Percentiles rank a stretch among this genome's conserved stretches.
phyloP scores from a whole-genome alignment of 1,284 basidiomycete genomes.

The Hypsizygus ulmarius region DNA sequence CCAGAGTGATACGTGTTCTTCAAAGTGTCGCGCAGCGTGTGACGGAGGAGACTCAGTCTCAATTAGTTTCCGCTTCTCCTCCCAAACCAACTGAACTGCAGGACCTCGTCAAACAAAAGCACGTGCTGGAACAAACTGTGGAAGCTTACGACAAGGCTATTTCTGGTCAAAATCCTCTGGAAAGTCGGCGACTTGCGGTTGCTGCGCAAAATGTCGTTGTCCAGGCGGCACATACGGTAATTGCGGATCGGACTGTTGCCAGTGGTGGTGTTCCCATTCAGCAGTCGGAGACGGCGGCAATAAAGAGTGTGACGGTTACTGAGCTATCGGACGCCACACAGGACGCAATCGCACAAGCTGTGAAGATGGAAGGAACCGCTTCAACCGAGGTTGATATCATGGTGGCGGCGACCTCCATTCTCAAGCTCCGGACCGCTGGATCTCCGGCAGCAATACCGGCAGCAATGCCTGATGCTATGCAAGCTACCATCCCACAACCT shows the following conservation, averaged over 20 bases:
- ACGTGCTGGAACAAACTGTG: conserved; percentile 73
- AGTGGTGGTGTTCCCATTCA: conserved; percentile 34
- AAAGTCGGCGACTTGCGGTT: conserved; percentile 52
- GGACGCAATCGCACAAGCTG: conserved; percentile 65
- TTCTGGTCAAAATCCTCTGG: conserved; percentile 44
- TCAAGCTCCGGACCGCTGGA: conserved; percentile 37
- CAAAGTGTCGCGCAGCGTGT: conserved; percentile 73
- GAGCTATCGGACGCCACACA: conserved; percentile 78
- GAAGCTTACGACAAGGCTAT: conserved; percentile 71
- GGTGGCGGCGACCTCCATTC: conserved; percentile 60
- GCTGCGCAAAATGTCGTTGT: conserved; percentile 78
- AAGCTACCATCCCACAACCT: conserved; percentile 11
- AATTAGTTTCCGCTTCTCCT: conserved; percentile 51
- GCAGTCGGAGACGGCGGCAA: conserved; percentile 35
- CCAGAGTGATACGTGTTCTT: conserved; percentile 71
- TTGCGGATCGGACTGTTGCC: conserved; percentile 40
- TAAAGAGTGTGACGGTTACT: conserved; percentile 67
- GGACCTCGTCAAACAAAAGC: conserved; percentile 73
- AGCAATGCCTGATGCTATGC: conserved; percentile 10
- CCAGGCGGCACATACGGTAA: conserved; percentile 63
- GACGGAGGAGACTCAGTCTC: conserved; percentile 67
- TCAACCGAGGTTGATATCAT: conserved; percentile 68
- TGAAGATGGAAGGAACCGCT: conserved; percentile 58
- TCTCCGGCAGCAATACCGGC: conserved; percentile 19
- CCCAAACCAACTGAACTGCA: conserved; percentile 54